Base-by-base conservation (phyloP, 140 eudicot species). In the Bidens hawaiensis region DNA sequence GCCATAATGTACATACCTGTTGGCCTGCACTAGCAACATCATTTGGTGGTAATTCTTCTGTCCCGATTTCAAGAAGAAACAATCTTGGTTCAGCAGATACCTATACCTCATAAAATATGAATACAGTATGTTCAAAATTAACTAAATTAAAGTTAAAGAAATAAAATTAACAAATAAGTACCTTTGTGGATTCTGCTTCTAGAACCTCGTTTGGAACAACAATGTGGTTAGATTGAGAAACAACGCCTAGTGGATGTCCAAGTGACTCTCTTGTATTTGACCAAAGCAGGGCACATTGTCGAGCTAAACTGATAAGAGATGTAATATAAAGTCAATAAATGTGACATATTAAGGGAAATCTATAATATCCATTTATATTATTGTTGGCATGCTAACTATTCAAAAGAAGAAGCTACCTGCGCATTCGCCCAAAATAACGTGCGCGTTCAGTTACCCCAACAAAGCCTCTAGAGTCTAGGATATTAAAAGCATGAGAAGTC, bases 401-500 rank as follows among this genome's bases (percentile, higher is more conserved):
- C 31, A 60, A 8, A 58, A 40, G 3, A 75, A 62, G 3, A 18
- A 47, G 19, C 15, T 25, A 94, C 99, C 97, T 94, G 42, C 97
- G 95, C 99, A 88, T 94, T 21, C 97, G 90, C 21, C 95, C 95
- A 65, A 94, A 94, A 85, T 94, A 94, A 25, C 97, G 97, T 71
- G 99, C 99, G 41, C 99, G 84, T 73, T 94, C 97, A 23, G 99
- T 94, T 62, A 94, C 99, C 51, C 99, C 99, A 17, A 94, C 97
- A 83, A 85, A 94, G 55, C 99, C 99, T 88, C 99, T 85, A 57
- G 99, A 65, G 61, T 94, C 99, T 77, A 94, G 75, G 42, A 89
- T 81, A 72, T 94, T 94, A 70, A 94, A 94, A 47, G 99, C 99
- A 65, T 94, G 99, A 68, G 97, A 94, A 57, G 94, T 94, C 78